Evolutionary conservation across 1,139 yeast species (phyloP).

Genomic region (Ogataea hybrid): DNA sequence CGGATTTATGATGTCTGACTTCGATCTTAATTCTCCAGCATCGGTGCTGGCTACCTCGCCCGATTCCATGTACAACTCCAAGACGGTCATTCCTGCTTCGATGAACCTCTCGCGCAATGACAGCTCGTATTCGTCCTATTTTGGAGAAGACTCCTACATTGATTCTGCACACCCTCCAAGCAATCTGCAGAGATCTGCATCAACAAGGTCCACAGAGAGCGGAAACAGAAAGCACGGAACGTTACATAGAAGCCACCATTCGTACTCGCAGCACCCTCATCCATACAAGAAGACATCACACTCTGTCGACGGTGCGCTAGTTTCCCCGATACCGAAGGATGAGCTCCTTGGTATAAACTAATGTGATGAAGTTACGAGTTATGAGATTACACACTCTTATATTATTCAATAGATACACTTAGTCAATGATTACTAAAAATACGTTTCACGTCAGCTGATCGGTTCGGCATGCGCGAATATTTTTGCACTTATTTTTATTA

Average conservation of each 20-base stretch:
- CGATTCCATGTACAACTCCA: conserved; percentile 8
- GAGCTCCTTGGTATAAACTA: conserved; percentile 6
- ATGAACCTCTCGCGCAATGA: conserved; percentile 4
- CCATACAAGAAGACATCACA: conserved; percentile 18
- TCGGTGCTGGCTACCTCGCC: conserved; percentile 20
- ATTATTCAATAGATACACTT: background rate
- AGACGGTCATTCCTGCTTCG: conserved; percentile 8
- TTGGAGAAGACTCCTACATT: conserved; percentile 17
- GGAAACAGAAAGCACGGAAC: conserved; percentile 11
- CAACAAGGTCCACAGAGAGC: conserved; percentile 16
- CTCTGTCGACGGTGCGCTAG: conserved; percentile 9
- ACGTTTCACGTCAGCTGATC: background rate
- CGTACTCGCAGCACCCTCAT: conserved; percentile 21
- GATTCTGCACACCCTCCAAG: conserved; percentile 19
- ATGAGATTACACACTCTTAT: background rate
- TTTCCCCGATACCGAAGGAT: conserved; percentile 9
- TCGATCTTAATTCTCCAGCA: conserved; percentile 22
- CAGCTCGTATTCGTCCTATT: conserved; percentile 10
- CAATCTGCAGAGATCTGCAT: conserved; percentile 15
- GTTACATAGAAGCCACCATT: conserved; percentile 18
- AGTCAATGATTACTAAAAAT: background rate
- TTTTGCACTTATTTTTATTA: background rate
- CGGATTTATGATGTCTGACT: conserved; percentile 26
- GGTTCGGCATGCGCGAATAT: conserved; percentile 3
- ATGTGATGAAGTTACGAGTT: conserved; percentile 6